phyloP scores from a whole-genome alignment of 2,329 filamentous ascomycete species.

The Fusarium hainanense region DNA sequence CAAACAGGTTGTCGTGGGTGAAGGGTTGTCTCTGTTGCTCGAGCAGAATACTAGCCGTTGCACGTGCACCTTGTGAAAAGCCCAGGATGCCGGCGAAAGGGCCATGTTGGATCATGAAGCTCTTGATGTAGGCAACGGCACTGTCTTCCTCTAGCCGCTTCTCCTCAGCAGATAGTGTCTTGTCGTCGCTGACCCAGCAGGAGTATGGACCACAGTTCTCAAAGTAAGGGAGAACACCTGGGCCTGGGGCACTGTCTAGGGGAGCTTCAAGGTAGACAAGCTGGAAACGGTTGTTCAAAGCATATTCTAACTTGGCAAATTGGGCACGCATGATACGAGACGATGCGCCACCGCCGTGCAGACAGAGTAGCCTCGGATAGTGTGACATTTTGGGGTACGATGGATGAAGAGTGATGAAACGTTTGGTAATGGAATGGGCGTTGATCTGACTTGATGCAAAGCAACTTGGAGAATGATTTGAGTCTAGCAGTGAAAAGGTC shows the following conservation, averaged over 20 bases:
- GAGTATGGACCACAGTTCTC: conserved; percentile 5
- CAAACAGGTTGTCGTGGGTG: not conserved
- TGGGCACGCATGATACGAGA: not conserved
- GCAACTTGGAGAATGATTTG: too few species aligned
- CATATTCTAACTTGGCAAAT: not conserved
- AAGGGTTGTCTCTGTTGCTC: not conserved
- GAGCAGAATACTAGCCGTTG: not conserved
- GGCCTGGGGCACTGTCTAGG: not conserved
- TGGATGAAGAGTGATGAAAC: too few species aligned
- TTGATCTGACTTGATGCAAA: not conserved
- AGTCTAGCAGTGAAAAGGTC: too few species aligned
- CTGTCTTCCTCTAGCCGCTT: not conserved
- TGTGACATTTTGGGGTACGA: not conserved
- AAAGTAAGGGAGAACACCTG: conserved; percentile 6
- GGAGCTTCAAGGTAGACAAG: not conserved
- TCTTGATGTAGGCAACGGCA: conserved; percentile 1
- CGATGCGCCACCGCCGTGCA: conserved; percentile 8
- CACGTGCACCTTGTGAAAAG: conserved; percentile 5
- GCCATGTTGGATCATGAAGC: not conserved
- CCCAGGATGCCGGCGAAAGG: conserved; percentile 1
- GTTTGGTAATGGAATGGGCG: too few species aligned
- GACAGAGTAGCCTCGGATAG: not conserved
- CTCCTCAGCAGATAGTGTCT: not conserved
- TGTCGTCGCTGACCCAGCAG: conserved; percentile 8
- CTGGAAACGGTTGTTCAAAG: not conserved